Evolutionary conservation across 345 rosid genomes (phyloP).

Genomic region (Eucalyptus brandiana): DNA sequence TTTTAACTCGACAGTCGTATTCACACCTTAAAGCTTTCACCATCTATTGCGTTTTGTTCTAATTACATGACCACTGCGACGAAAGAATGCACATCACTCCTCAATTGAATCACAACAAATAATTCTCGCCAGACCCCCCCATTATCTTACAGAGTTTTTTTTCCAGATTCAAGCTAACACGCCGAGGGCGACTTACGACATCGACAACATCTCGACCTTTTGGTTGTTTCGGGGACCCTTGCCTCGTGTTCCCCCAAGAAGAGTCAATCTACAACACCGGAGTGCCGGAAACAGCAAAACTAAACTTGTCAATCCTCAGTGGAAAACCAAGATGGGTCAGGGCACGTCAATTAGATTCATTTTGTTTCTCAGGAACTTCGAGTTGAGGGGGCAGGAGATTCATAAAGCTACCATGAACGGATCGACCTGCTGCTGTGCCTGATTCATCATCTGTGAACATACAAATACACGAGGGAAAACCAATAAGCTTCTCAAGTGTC

Average conservation of each 20-base stretch:
- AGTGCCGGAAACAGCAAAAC: neutral
- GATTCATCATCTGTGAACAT: slow-evolving; percentile 64
- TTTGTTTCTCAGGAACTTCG: slow-evolving; percentile 46
- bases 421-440: slow-evolving; percentile 24
- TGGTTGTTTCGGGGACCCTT: neutral
- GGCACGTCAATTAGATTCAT: slow-evolving; percentile 22
- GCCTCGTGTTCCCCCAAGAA: neutral
- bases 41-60: neutral
- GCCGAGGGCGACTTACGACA: neutral
- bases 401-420: slow-evolving; percentile 79
- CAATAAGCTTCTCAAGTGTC: neutral
- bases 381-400: slow-evolving; percentile 58
- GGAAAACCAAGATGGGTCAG: neutral
- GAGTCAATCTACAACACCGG: neutral
- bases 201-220: neutral
- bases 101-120: neutral
- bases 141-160: neutral
- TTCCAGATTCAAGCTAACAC: neutral
- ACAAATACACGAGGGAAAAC: neutral
- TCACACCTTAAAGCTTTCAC: neutral
- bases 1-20: neutral
- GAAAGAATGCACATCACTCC: slow-evolving; percentile 2
- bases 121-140: neutral
- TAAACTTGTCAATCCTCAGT: neutral
- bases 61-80: neutral